These are phyloP conservation scores for Cladophialophora psammophila DNA, from an alignment of 2,329 filamentous ascomycete species.

Conservation along the genomic window DNA sequence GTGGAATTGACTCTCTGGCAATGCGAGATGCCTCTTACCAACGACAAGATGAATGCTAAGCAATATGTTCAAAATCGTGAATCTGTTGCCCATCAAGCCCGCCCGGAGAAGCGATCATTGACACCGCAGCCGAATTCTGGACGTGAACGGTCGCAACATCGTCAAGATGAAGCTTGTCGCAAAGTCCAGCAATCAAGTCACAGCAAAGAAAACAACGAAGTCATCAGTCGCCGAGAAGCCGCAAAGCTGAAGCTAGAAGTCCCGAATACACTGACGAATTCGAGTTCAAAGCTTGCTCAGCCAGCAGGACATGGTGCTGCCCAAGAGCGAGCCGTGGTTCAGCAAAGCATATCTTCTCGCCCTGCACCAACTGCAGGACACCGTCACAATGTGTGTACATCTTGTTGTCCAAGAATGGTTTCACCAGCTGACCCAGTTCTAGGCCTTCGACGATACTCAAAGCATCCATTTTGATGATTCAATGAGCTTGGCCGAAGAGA, in stretches of 20 bases:
- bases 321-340: not conserved
- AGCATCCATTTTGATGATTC: conserved; percentile 38
- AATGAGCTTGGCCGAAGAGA: conserved; percentile 26
- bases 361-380: not conserved
- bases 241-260: conserved; percentile 29
- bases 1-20: not conserved
- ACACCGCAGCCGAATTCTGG: conserved; percentile 30
- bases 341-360: conserved; percentile 8
- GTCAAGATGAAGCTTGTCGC: conserved; percentile 19
- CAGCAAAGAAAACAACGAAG: conserved; percentile 2
- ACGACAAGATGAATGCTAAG: conserved; percentile 15
- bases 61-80: conserved; percentile 29
- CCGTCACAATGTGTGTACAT: conserved; percentile 4
- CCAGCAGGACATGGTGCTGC: not conserved
- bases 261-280: conserved; percentile 25
- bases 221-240: conserved; percentile 15
- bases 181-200: conserved; percentile 12
- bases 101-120: conserved; percentile 20
- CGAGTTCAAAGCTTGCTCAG: conserved; percentile 13
- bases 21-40: conserved; percentile 29
- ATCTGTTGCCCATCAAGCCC: not conserved
- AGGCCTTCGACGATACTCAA: conserved; percentile 37
- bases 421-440: conserved; percentile 8
- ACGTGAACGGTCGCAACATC: conserved; percentile 26
- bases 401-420: not conserved